Conservation (phyloP, 768 basidiomycete genomes). For the Butyriboletus loyo region DNA sequence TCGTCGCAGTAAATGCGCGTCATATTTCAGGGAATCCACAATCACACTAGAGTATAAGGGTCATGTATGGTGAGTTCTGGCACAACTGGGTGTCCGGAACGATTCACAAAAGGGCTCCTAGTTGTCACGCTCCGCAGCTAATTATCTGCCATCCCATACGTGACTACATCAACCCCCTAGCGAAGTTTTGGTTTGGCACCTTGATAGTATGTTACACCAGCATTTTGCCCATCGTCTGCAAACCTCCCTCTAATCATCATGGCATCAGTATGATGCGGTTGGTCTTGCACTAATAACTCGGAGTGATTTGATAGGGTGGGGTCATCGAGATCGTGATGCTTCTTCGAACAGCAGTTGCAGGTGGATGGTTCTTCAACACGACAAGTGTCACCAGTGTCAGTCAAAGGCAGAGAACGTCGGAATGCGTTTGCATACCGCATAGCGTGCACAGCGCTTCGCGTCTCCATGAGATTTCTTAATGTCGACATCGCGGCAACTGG, state of each 20-base stretch:
- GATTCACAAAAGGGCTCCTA: not conserved
- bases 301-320: not conserved
- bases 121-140: not conserved
- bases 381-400: not conserved
- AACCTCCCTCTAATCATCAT: conserved; percentile 17
- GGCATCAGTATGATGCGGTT: conserved; percentile 7
- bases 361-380: conserved; percentile 3
- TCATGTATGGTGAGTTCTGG: conserved; percentile 5
- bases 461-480: not conserved
- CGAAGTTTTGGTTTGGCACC: conserved; percentile 14
- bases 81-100: not conserved
- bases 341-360: conserved; percentile 19
- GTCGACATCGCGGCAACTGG: not conserved
- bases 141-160: not conserved
- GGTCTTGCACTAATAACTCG: conserved; percentile 15
- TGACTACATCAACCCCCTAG: not conserved
- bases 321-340: not conserved
- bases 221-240: conserved; percentile 7
- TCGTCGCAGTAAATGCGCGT: conserved; percentile 80
- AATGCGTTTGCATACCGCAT: conserved; percentile 12
- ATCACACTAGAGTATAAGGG: not conserved
- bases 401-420: not conserved
- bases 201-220: conserved; percentile 13
- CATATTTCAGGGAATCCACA: conserved; percentile 33
- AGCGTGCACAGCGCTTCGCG: conserved; percentile 7